Conservation (phyloP, 345 rosid species). For the Acer yangbiense region DNA sequence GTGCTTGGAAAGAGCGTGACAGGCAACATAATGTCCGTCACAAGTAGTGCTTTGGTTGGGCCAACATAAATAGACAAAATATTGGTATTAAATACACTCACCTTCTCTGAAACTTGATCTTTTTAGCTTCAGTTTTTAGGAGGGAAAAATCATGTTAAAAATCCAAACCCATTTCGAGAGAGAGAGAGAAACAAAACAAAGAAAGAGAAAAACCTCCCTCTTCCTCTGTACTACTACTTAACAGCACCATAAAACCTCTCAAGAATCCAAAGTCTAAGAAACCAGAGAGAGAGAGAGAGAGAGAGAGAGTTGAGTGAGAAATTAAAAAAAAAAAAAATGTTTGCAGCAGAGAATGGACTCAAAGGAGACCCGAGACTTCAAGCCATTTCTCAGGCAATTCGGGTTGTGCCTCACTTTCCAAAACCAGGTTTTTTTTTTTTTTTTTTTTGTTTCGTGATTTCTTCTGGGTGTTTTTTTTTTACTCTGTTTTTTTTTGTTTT, state of each 20-base stretch:
- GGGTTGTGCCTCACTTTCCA: constrained; percentile 80
- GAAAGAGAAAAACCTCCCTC: not conserved
- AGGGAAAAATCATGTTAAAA: constrained; percentile 25
- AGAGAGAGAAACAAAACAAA: not conserved
- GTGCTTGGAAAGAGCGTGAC: constrained; percentile 22
- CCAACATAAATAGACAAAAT: constrained; percentile 54
- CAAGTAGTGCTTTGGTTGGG: constrained; percentile 41
- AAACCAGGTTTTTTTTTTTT: constrained; percentile 48
- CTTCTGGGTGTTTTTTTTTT: not conserved
- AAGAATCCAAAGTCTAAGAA: not conserved
- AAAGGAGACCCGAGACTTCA: constrained; percentile 70
- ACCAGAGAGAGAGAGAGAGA: not conserved
- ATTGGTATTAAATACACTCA: constrained; percentile 37
- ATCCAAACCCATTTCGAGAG: not conserved
- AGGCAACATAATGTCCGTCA: not conserved
- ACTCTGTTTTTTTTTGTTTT: not conserved
- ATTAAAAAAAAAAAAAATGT: constrained; percentile 36
- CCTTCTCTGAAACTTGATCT: constrained; percentile 22
- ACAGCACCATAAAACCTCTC: not conserved
- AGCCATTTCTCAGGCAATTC: constrained; percentile 64
- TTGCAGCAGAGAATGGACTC: constrained; percentile 77
- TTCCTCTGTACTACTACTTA: not conserved
- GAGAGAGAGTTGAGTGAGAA: not conserved
- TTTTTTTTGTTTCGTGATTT: not conserved
- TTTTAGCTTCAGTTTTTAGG: constrained; percentile 20